These are phyloP conservation scores for Fistulina hepatica DNA, from an alignment of 1,284 basidiomycete species.

Conservation along the genomic window DNA sequence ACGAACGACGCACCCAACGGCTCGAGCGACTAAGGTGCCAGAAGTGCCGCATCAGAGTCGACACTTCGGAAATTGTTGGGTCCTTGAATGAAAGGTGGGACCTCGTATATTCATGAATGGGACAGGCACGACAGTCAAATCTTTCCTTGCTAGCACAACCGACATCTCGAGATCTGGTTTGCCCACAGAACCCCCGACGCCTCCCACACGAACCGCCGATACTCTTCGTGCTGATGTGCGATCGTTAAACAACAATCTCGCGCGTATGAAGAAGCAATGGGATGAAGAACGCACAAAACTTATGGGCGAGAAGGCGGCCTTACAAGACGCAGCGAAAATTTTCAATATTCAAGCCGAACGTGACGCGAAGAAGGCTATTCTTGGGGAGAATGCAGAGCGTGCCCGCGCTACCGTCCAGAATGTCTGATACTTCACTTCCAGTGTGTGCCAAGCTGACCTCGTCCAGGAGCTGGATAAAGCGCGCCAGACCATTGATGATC, in stretches of 20 bases:
- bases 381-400: constrained; percentile 46
- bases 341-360: constrained; percentile 47
- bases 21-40: constrained; percentile 50
- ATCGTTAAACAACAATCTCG: constrained; percentile 50
- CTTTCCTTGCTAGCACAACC: constrained; percentile 33
- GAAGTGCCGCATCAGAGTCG: constrained; percentile 53
- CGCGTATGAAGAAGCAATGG: constrained; percentile 54
- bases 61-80: constrained; percentile 34
- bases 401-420: background rate
- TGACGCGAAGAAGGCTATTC: constrained; percentile 33
- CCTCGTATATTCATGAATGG: background rate
- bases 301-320: constrained; percentile 55
- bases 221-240: constrained; percentile 45
- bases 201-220: constrained; percentile 53
- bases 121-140: too few species aligned
- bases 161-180: constrained; percentile 38
- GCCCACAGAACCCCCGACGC: constrained; percentile 47
- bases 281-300: constrained; percentile 50
- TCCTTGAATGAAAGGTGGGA: constrained; percentile 59
- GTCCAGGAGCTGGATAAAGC: constrained; percentile 66
- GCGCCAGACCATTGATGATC: constrained; percentile 47
- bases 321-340: constrained; percentile 56
- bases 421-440: background rate
- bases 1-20: constrained; percentile 49
- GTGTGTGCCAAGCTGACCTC: too few species aligned